Evolutionary conservation across 2,329 filamentous ascomycete genomes (phyloP).

Genomic region (Byssothecium circinans): DNA sequence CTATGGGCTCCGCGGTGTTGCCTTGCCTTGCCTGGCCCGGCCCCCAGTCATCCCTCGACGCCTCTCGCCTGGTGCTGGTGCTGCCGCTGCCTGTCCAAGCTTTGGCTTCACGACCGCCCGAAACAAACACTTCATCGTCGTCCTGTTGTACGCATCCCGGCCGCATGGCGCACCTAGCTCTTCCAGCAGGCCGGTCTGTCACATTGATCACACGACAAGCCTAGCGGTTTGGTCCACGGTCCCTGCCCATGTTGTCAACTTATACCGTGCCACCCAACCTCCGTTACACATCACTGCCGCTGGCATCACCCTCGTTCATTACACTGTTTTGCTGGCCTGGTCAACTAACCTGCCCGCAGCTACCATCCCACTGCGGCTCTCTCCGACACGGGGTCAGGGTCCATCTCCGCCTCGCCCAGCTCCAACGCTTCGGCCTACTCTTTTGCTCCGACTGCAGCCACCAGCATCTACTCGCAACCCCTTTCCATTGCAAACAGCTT

Average conservation of each 20-base stretch:
- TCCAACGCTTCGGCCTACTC: conserved; percentile 53
- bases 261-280: conserved; percentile 43
- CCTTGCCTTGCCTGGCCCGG: conserved; percentile 42
- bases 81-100: no score
- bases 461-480: conserved; percentile 40
- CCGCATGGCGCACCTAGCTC: conserved; percentile 41
- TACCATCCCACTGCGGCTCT: conserved; percentile 55
- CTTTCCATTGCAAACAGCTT: conserved; percentile 33
- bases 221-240: conserved; percentile 41
- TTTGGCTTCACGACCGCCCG: conserved; percentile 40
- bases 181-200: conserved; percentile 45
- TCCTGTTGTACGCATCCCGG: conserved; percentile 43
- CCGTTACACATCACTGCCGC: conserved; percentile 44
- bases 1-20: conserved; percentile 40
- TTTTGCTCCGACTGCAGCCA: conserved; percentile 34
- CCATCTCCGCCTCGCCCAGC: conserved; percentile 55
- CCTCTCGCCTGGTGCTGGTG: conserved; percentile 42
- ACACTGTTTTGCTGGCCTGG: conserved; percentile 34
- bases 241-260: conserved; percentile 42
- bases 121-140: conserved; percentile 44
- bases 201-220: conserved; percentile 51
- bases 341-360: conserved; percentile 46
- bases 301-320: conserved; percentile 35
- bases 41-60: conserved; percentile 38
- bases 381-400: conserved; percentile 60